Conservation (phyloP, 257 asterid genomes). For the Solanum virginianum region DNA sequence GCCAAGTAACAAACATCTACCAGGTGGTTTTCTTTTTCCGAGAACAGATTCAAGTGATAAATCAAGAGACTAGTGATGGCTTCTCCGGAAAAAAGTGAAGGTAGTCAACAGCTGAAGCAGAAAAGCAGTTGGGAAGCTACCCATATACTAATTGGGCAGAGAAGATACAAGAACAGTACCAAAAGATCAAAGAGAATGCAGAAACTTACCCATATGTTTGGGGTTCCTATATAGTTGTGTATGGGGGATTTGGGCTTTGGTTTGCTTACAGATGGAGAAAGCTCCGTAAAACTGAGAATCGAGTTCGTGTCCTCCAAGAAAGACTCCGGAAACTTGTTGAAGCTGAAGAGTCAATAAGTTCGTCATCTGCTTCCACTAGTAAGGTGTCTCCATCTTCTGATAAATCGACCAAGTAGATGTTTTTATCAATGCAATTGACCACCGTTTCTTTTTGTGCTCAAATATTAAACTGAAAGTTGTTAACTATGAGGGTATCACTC, state of each 20-base stretch:
- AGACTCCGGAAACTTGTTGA: slow-evolving; percentile 37
- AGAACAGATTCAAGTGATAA: background rate
- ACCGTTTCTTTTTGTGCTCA: background rate
- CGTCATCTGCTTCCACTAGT: slow-evolving; percentile 7
- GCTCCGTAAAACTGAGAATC: slow-evolving; percentile 65
- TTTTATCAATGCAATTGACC: background rate
- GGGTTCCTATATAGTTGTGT: slow-evolving; percentile 69
- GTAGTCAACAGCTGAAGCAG: slow-evolving; percentile 9
- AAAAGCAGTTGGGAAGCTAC: slow-evolving; percentile 16
- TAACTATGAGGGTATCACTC: background rate
- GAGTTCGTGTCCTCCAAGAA: slow-evolving; percentile 69
- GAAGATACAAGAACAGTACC: slow-evolving; percentile 27
- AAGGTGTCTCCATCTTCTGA: slow-evolving; percentile 18
- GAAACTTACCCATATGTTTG: slow-evolving; percentile 82
- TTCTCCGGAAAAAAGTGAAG: slow-evolving; percentile 22
- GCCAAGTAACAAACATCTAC: background rate
- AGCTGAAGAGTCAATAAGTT: slow-evolving; percentile 26
- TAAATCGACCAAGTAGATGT: slow-evolving; percentile 14
- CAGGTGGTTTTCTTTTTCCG: background rate
- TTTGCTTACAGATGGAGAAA: slow-evolving; percentile 59
- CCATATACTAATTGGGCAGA: slow-evolving; percentile 22
- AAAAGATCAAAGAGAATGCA: slow-evolving; percentile 51
- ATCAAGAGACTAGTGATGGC: slow-evolving; percentile 16
- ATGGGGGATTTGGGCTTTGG: slow-evolving; percentile 71
- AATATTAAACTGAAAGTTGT: background rate